Base-by-base conservation (phyloP, 2,329 filamentous ascomycete genomes). In the Cordyceps cateniannulata region DNA sequence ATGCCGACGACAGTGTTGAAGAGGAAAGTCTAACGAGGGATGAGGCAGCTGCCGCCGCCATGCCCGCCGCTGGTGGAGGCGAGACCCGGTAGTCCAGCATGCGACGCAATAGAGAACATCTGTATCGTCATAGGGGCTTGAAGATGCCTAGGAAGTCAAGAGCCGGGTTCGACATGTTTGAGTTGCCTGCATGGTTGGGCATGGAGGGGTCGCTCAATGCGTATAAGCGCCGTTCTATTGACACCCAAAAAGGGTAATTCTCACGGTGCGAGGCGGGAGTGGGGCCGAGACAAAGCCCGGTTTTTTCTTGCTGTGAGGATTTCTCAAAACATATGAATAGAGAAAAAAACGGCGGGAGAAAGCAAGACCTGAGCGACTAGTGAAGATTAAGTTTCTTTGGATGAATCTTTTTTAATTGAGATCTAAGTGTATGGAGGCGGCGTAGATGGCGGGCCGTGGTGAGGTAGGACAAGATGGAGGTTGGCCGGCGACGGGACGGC, bases 241-340 rank as follows among this genome's bases (percentile, higher is more conserved):
- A 72, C 48, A 62, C 66, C 72, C 70, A 63, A 65, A 74, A 72
- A 62, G 62, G 71, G 69, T 58, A 65, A 64, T 63, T 62, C 47
- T 29, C n/a, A 32, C 3, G 32, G 16, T 56, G 44, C 22, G 49
- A n/a, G 14, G 35, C 8, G 27, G 29, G 25, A 45, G 59, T 52
- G 61, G 61, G 57, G 25, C 50, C 18, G 40, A 60, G 49, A 53
- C 40, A 60, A 3, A 10, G 1, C 12, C 35, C 10, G 24, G 22
- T 32, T 32, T 32, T 32, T 32, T 10, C 12, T 27, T 32, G 6
- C 18, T 25, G 29, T 22, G 14, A 7, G 2, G 10, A 24, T 55
- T 29, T 44, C 7, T 20, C 24, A 32, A 45, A 47, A 10, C 12
- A 32, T 12, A 29, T 57, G 42, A 52, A 48, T 22, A 32, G 22